These are phyloP conservation scores for Lotus japonicus DNA, from an alignment of 306 rosid genomes.

Conservation along the genomic window DNA sequence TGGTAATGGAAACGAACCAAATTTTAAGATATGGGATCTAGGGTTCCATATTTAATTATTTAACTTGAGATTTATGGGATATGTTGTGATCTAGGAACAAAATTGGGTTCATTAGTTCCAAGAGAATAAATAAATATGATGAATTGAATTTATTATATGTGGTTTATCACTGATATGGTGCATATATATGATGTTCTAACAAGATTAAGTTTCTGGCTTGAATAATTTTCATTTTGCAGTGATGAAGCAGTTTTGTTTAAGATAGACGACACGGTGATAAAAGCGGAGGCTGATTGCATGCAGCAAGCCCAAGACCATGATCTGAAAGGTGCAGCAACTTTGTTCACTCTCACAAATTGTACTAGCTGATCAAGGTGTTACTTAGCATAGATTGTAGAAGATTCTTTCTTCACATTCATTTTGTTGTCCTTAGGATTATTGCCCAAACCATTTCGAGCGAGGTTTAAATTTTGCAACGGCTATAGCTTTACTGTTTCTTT, in stretches of 20 bases:
- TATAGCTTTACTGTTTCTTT: slow-evolving; percentile 3
- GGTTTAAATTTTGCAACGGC: slow-evolving; percentile 18
- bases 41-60: not conserved
- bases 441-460: not conserved
- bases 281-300: slow-evolving; percentile 40
- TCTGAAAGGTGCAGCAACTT: slow-evolving; percentile 60
- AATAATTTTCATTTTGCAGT: slow-evolving; percentile 47
- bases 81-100: no score
- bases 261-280: slow-evolving; percentile 30
- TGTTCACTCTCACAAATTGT: slow-evolving; percentile 58
- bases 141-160: no score
- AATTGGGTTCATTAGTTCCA: not conserved
- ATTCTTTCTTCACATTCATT: slow-evolving; percentile 1
- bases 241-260: slow-evolving; percentile 50
- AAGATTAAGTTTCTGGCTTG: not conserved
- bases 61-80: not conserved
- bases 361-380: slow-evolving; percentile 18
- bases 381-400: slow-evolving; percentile 26
- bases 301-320: slow-evolving; percentile 55
- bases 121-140: not conserved
- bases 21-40: no score
- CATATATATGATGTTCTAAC: not conserved
- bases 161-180: no score
- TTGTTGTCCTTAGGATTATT: slow-evolving; percentile 19
- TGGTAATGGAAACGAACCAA: no score